A percentile compares a stretch with the other conserved stretches of the same genome.
These are phyloP conservation scores for Stephanodiscus triporus DNA, from an alignment of 108 stramenopile species.

Conservation along the genomic window DNA sequence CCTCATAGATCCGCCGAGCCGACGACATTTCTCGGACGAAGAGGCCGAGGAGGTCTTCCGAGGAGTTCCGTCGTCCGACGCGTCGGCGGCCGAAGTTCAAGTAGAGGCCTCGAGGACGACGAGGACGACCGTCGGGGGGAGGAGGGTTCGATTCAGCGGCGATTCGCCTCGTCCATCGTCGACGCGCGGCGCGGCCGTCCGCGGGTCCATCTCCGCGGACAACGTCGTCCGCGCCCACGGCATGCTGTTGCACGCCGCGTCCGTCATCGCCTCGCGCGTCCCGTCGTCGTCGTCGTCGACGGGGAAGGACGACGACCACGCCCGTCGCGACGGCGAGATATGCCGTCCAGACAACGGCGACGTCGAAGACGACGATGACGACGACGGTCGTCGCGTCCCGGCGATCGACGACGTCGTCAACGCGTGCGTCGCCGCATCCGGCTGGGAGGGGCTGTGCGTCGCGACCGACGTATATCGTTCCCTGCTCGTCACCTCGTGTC, in stretches of 20 bases:
- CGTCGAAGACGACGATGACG: too few species aligned
- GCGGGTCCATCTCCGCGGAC: conserved; percentile 14
- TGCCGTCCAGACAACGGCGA: not conserved
- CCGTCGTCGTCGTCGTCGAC: not conserved
- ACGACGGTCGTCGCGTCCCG: not conserved
- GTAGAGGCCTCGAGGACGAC: not conserved
- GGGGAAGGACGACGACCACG: too few species aligned
- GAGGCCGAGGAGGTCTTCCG: not conserved
- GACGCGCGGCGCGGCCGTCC: not conserved
- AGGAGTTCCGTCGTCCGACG: not conserved
- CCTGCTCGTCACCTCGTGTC: conserved; percentile 40
- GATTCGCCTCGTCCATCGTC: not conserved
- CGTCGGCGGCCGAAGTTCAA: not conserved
- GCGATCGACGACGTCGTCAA: not conserved
- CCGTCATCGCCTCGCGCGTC: not conserved
- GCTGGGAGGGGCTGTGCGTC: conserved; percentile 21
- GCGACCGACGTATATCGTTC: conserved; percentile 40
- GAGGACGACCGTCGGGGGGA: conserved; percentile 3
- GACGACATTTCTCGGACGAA: not conserved
- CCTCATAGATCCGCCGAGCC: conserved; percentile 34
- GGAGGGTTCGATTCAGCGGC: conserved; percentile 33
- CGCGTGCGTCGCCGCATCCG: not conserved
- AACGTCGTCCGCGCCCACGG: conserved; percentile 37
- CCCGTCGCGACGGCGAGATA: too few species aligned
- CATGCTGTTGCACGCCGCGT: conserved; percentile 30